Evolutionary conservation across 208 protist genomes (phyloP), one percentile per base, ranked within the genome.

Genomic region (Leptomonas seymouri): DNA sequence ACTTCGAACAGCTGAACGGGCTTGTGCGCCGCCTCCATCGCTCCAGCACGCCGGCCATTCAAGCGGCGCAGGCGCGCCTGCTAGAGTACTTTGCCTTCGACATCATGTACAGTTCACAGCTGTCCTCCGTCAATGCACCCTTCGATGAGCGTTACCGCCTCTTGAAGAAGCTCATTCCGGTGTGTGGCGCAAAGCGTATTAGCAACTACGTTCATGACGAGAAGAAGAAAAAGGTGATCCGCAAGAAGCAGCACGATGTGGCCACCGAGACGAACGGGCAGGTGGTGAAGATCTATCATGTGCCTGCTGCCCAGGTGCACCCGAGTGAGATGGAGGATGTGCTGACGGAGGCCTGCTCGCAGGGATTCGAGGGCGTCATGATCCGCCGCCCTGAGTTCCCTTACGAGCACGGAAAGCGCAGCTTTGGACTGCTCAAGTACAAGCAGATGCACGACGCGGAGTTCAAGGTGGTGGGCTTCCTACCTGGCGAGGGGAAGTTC

Each of bases 381-480:
- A 90, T 97, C 56, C 93, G 93, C 36, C 78, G 86, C 3, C 90
- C 90, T 4, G 66, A 83, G 49, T 93, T 93, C 57, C 87, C 90
- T 5, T 97, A 97, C 74, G 88, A 94, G 63, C 86, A 93, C 79
- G 93, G 93, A 28, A 93, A 93, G 76, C 89, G 93, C 57, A 94
- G 88, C 74, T 93, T 92, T 71, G 90, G 87, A 16, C 78, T 97
- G 16, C 79, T 97, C 50, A 97, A 97, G 84, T 95, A 94, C 75
- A 95, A 95, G 63, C 81, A 85, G 28, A 97, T 97, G 93, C 87
- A 94, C 67, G 93, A 97, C 57, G 87, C 87, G 49, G 90, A 97
- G 81, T 97, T 91, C 75, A 84, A 89, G 58, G 90, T 97, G 53
- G 86, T 94, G 42, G 90, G 82, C 46, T 90, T 93, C 58, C 41